Conservation (phyloP, 306 rosid genomes). For the Datisca glomerata region DNA sequence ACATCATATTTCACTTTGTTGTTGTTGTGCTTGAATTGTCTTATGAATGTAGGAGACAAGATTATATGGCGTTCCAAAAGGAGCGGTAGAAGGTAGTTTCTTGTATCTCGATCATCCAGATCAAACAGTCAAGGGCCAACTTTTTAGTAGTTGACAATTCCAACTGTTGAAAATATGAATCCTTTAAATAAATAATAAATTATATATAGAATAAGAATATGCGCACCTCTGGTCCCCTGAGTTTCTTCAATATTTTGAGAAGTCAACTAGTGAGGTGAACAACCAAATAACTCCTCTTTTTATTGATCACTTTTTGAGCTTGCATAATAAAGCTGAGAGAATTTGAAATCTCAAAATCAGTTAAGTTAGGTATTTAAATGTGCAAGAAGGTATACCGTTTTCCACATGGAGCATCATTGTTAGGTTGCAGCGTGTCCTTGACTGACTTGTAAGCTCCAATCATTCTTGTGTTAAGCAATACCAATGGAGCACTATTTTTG, state of each 20-base stretch:
- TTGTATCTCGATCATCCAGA: too few species aligned
- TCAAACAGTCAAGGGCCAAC: too few species aligned
- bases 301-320: conserved; percentile 27
- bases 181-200: too few species aligned
- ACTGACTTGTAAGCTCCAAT: conserved; percentile 32
- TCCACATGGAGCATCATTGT: conserved; percentile 39
- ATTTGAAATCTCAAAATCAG: conserved; percentile 8
- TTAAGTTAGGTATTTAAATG: conserved; percentile 33
- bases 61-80: too few species aligned
- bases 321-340: conserved; percentile 36
- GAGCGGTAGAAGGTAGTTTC: too few species aligned
- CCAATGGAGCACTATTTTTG: too few species aligned
- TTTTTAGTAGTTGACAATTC: too few species aligned
- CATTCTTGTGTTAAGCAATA: conserved; percentile 44
- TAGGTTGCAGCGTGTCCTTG: conserved; percentile 31
- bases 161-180: too few species aligned
- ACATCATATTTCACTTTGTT: too few species aligned
- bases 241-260: conserved; percentile 27
- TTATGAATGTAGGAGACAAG: too few species aligned
- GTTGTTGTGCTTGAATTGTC: too few species aligned
- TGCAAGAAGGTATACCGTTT: conserved; percentile 34
- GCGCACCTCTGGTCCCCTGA: conserved; percentile 49
- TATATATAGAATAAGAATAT: too few species aligned
- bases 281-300: conserved; percentile 33
- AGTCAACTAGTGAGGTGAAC: conserved; percentile 23